Evolutionary conservation across 768 basidiomycete species (phyloP), one percentile per base, ranked within the genome.

Genomic region (Cystofilobasidium macerans): DNA sequence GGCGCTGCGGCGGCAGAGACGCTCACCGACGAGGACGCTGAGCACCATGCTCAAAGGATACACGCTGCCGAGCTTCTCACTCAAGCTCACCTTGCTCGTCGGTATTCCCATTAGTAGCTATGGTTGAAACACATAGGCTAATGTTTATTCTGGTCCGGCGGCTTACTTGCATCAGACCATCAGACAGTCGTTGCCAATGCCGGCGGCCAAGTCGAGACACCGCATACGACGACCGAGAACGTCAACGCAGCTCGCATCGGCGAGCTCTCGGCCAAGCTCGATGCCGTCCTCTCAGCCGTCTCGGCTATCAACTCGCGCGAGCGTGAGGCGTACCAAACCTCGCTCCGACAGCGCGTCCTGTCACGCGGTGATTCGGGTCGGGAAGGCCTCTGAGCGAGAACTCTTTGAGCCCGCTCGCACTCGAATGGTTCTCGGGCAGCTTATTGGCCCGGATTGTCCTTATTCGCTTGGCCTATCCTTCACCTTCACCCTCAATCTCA

Each of bases 231-330:
- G 26, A 20, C 28, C 11, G 26, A 28, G 28, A 6, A 54, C 30
- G 2, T 30, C 28, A 6, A 12, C 6, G 14, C 20, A 11, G 51
- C 51, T 26, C 26, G 30, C 18, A 54, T 54, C 28, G 51, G 28
- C 51, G 51, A 54, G 51, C 12, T 54, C 28, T 28, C 26, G 28
- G 51, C 51, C 51, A 54, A 54, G 51, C 51, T 54, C 30, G 51
- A 54, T 30, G 51, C 51, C 28, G 28, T 54, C 28, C 11, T 54
- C 14, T 3, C 51, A 13, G 51, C 51, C 30, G 28, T 54, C 9
- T 30, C 51, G 28, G 51, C 51, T 5, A 54, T 54, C 28, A 32
- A 54, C 51, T 9, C 13, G 4, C 26, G 51, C 24, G 48, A 18
- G 24, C 24, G n/a, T n/a, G 48, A 48, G n/a, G n/a, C n/a, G n/a